Evolutionary conservation across 768 basidiomycete genomes (phyloP), one percentile per base, ranked within the genome.

Genomic region (Collybia sp.): DNA sequence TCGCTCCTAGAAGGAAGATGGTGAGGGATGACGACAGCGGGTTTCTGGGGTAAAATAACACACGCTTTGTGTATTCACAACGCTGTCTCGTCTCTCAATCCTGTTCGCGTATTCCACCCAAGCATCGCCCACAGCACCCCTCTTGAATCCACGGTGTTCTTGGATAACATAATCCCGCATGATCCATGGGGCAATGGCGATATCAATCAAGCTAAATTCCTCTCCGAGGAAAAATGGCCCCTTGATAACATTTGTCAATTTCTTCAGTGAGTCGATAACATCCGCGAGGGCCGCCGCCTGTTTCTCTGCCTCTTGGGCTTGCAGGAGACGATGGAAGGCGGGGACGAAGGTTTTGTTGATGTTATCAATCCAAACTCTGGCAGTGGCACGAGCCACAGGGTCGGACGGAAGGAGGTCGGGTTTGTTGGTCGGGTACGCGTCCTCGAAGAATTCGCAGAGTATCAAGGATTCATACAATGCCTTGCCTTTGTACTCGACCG

Each of bases 391-490:
- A 5, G 69, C 68, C 43, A 65, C 67, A 1, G 82, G 75, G 49
- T 83, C 76, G 4, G 50, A 43, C 0, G 83, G 79, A 32, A 80
- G 69, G n/a, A 83, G 58, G 32, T 60, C 61, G 6, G 77, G 77
- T 33, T 62, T 66, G 49, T 70, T 48, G 8, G 50, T 42, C 1
- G 75, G 72, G 57, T 72, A 80, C 3, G 75, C 71, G 42, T 86
- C 84, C 53, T 86, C 83, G 47, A 86, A 67, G 59, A 82, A 82
- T 59, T 86, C 82, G 60, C 74, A 73, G 38, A 86, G 61, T 41
- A 85, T 68, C 44, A 81, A 69, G 3, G 79, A 81, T 52, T 86
- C 84, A 63, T 85, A 82, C 4, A 87, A 57, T 1, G 80, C 77
- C 46, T 70, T 73, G 45, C 76, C 75, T 43, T 76, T 74, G 57